Base-by-base conservation (phyloP, 2,329 filamentous ascomycete species). In the Colletotrichum kahawae region DNA sequence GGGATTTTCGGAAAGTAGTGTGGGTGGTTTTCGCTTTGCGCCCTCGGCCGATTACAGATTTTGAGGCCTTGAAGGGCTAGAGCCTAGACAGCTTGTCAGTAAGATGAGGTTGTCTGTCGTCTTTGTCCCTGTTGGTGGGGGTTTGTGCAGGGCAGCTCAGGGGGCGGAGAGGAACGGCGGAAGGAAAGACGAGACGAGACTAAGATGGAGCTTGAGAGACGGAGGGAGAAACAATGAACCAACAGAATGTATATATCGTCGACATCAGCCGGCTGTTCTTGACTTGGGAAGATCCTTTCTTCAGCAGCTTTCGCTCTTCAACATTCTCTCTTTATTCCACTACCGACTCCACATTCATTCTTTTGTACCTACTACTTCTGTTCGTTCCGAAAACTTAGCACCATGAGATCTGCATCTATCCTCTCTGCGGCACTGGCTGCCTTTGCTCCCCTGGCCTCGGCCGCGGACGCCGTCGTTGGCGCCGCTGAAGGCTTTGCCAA, bases 401-500 rank as follows among this genome's bases (percentile, higher is more conserved):
- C 10, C 43, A 75, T 75, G 73, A 51, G 70, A 43, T 67, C 73
- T 68, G 36, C 33, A 48, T 48, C 38, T 16, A 64, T 75, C 59
- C 70, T 75, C 57, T 60, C 73, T 12, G 57, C 65, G 70, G 73
- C 73, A 67, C 69, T 75, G 63, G 73, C 73, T 71, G 74, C 76
- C 74, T 24, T 75, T 7, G 33, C 43, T n/a, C 68, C 68, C 48
- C 63, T 77, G 43, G 74, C 70, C 27, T 70, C 68, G n/a, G 70
- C 75, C 16, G 75, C 75, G 10, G 75, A 75, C 31, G 74, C 82
- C 51, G 84, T 85, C 33, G 79, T 79, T 27, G 84, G 85, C 64
- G 76, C 83, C n/a, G 83, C 86, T 16, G 82, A 87, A 76, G 86
- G 86, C 9, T 87, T 87, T 77, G 85, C 83, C 64, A 82, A 83